phyloP scores from a whole-genome alignment of 2,329 filamentous ascomycete genomes.

The Monosporascus ibericus region DNA sequence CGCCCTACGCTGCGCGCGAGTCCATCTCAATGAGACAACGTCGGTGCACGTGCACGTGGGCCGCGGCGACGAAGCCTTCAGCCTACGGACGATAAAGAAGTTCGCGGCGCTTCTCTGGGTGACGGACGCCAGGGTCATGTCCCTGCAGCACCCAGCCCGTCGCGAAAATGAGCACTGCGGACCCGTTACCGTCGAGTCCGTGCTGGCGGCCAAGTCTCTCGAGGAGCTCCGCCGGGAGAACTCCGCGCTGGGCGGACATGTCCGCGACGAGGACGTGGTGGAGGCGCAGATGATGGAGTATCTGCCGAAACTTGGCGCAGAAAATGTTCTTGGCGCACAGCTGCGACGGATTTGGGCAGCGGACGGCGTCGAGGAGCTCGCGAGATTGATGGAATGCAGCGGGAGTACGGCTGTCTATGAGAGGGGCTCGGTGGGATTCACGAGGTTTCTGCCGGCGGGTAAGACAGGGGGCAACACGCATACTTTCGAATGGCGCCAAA shows the following conservation, averaged over 20 bases:
- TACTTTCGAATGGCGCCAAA: constrained; percentile 22
- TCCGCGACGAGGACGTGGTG: neutral
- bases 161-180: constrained; percentile 4
- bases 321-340: neutral
- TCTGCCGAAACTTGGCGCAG: constrained; percentile 4
- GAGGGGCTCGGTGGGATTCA: constrained; percentile 14
- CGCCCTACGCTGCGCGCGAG: constrained; percentile 10
- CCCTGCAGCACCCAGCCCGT: constrained; percentile 19
- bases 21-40: constrained; percentile 16
- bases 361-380: constrained; percentile 8
- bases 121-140: constrained; percentile 11
- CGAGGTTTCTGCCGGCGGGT: constrained; percentile 11
- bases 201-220: constrained; percentile 1
- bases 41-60: constrained; percentile 21
- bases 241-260: neutral
- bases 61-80: constrained; percentile 19
- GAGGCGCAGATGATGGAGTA: constrained; percentile 5
- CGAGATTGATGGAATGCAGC: constrained; percentile 7
- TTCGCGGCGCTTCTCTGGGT: constrained; percentile 15
- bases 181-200: constrained; percentile 4
- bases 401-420: neutral
- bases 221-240: neutral
- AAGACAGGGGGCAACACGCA: constrained; percentile 16
- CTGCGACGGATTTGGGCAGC: constrained; percentile 14
- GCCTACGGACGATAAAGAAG: constrained; percentile 19